These are phyloP conservation scores for Buxus sempervirens DNA, from an alignment of 164 flowering plant species.

Conservation along the genomic window DNA sequence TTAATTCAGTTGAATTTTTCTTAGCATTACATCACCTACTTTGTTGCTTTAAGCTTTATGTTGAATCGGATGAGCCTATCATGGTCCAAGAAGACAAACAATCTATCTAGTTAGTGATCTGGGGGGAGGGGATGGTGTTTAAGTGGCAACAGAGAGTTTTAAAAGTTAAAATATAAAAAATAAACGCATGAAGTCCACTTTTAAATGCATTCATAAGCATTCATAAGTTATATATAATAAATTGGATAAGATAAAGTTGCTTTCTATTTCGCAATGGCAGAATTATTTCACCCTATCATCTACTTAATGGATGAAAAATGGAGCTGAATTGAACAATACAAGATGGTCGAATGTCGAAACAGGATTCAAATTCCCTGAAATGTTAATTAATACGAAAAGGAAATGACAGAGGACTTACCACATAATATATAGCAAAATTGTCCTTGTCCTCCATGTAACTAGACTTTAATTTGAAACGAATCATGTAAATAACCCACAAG, in stretches of 20 bases:
- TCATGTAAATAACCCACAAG: conserved; percentile 42
- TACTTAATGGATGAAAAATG: not conserved
- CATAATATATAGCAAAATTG: conserved; percentile 41
- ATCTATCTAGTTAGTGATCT: too few species aligned
- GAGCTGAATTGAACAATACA: not conserved
- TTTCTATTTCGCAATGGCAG: not conserved
- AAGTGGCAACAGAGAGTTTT: too few species aligned
- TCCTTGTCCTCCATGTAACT: conserved; percentile 44
- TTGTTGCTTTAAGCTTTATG: not conserved
- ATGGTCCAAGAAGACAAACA: too few species aligned
- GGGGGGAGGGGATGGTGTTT: too few species aligned
- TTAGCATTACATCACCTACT: not conserved
- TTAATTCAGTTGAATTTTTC: not conserved
- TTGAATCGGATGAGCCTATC: too few species aligned
- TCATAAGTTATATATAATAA: too few species aligned
- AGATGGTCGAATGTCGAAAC: conserved; percentile 6
- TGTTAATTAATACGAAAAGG: not conserved
- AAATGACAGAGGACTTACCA: conserved; percentile 23
- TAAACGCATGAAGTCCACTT: not conserved
- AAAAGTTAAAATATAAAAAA: too few species aligned
- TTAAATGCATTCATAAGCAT: too few species aligned
- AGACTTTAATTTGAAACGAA: conserved; percentile 35
- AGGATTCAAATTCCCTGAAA: not conserved
- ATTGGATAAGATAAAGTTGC: not conserved
- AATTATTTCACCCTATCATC: not conserved